Evolutionary conservation across 345 rosid species (phyloP).

Genomic region (sweet orange (Citrus sinensis)): DNA sequence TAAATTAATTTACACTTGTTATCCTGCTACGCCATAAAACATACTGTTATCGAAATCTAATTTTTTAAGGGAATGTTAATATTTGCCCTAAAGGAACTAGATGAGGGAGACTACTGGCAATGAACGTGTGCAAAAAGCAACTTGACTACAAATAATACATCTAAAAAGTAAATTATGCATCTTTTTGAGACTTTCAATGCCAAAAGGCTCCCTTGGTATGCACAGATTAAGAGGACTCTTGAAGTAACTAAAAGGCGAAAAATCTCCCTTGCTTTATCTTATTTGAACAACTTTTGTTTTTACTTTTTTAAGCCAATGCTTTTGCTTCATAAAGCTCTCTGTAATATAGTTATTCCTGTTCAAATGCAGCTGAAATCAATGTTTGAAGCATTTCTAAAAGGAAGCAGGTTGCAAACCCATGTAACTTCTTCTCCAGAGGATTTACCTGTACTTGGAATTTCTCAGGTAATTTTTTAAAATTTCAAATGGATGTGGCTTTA

Average conservation of each 20-base stretch:
- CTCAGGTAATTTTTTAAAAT: conserved; percentile 37
- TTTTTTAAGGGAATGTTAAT: background rate
- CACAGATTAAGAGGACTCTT: background rate
- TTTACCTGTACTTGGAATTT: conserved; percentile 29
- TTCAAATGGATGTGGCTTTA: background rate
- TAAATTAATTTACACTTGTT: background rate
- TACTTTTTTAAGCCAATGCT: background rate
- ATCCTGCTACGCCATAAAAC: background rate
- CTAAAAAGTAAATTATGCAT: background rate
- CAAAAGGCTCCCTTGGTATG: background rate
- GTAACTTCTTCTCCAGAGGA: conserved; percentile 38
- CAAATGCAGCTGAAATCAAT: conserved; percentile 44
- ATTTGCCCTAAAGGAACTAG: background rate
- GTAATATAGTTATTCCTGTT: conserved; percentile 5
- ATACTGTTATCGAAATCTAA: background rate
- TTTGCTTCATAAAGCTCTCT: background rate
- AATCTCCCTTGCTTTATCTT: background rate
- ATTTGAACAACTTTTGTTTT: background rate
- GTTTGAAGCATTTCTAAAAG: conserved; percentile 32
- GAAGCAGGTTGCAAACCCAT: conserved; percentile 24
- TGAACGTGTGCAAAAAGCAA: background rate
- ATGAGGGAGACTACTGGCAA: background rate
- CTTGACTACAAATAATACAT: background rate
- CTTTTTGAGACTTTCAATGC: background rate
- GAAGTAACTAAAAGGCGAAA: background rate